phyloP scores from a whole-genome alignment of 2,329 filamentous ascomycete genomes.

The Sporothrix sp. region DNA sequence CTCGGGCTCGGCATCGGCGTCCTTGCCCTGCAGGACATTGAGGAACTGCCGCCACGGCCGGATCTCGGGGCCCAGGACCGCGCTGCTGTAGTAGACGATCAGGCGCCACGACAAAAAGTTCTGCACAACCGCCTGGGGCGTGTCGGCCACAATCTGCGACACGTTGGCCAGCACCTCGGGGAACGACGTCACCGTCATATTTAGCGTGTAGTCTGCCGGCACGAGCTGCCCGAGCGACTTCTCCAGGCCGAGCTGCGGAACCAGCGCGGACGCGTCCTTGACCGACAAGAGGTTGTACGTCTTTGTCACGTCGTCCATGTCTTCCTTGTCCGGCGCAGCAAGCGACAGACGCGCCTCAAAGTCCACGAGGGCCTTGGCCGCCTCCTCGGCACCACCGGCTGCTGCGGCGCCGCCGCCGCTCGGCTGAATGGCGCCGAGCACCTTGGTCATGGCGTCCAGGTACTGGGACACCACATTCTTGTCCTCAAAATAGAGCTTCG shows the following conservation, averaged over 20 bases:
- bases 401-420: constrained; percentile 18
- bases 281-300: constrained; percentile 56
- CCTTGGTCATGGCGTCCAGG: constrained; percentile 32
- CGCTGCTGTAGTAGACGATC: constrained; percentile 41
- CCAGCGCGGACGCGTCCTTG: constrained; percentile 42
- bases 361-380: constrained; percentile 21
- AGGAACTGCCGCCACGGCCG: constrained; percentile 50
- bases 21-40: constrained; percentile 50
- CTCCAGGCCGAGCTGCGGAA: constrained; percentile 46
- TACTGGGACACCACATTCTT: constrained; percentile 43
- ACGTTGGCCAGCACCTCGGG: constrained; percentile 52
- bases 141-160: constrained; percentile 43
- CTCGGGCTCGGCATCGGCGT: constrained; percentile 51
- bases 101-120: constrained; percentile 57
- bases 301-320: constrained; percentile 29
- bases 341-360: constrained; percentile 16
- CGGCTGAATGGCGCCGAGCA: constrained; percentile 27
- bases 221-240: constrained; percentile 42
- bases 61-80: constrained; percentile 49
- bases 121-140: constrained; percentile 45
- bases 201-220: constrained; percentile 38
- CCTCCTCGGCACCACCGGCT: constrained; percentile 19
- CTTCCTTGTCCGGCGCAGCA: constrained; percentile 12
- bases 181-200: constrained; percentile 48
- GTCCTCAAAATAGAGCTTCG: constrained; percentile 52